phyloP scores from a whole-genome alignment of 139 green algal species.

The Chlorella sp. region DNA sequence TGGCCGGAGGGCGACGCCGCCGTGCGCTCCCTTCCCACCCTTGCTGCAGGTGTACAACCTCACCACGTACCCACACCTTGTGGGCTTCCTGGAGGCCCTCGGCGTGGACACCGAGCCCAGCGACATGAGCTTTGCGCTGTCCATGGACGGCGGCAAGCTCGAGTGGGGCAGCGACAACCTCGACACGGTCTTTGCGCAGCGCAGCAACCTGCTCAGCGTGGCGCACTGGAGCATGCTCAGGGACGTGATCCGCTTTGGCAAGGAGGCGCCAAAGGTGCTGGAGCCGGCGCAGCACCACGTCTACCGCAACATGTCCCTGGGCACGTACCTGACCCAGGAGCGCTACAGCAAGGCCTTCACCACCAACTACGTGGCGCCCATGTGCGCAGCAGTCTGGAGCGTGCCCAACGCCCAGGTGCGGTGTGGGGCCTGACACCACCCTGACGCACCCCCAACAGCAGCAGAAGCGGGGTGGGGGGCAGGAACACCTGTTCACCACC shows the following conservation, averaged over 20 bases:
- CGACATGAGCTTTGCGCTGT: conserved; percentile 94
- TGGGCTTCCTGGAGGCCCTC: conserved; percentile 83
- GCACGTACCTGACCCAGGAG: conserved; percentile 65
- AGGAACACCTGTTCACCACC: background rate
- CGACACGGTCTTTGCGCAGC: conserved; percentile 80
- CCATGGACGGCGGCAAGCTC: conserved; percentile 62
- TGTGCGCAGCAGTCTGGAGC: conserved; percentile 97
- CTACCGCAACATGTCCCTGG: conserved; percentile 63
- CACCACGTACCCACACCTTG: conserved; percentile 92
- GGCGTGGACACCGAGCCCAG: conserved; percentile 80
- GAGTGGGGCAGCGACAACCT: conserved; percentile 87
- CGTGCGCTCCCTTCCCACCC: no score
- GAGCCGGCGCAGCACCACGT: background rate
- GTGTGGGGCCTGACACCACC: no score
- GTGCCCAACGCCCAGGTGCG: conserved; percentile 63
- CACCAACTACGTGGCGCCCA: conserved; percentile 83
- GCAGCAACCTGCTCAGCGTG: conserved; percentile 56
- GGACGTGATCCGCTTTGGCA: conserved; percentile 87
- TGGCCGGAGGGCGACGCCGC: no score
- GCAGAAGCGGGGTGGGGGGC: no score
- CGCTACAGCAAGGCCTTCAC: conserved; percentile 67
- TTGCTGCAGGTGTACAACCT: conserved; percentile 81
- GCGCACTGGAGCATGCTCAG: conserved; percentile 80
- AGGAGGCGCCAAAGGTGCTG: conserved; percentile 57
- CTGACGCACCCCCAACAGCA: no score